Evolutionary conservation across 805 yeast species (phyloP).

Genomic region (Myxozyma udenii): DNA sequence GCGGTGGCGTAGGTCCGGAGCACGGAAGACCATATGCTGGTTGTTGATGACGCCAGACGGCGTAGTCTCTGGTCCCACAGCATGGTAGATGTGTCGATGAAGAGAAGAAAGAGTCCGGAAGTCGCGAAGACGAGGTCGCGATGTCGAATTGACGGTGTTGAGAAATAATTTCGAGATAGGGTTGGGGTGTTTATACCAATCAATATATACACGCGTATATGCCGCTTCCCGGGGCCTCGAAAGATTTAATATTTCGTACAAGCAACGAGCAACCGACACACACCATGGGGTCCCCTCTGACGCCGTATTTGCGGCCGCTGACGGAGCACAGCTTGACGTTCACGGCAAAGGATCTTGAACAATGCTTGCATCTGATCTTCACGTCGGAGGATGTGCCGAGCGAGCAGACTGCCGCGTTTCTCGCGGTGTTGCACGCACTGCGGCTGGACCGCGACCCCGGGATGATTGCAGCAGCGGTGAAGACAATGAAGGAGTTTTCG

Average conservation of each 20-base stretch:
- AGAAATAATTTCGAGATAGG: no score
- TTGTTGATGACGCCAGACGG: background rate
- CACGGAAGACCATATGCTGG: background rate
- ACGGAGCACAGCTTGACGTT: constrained; percentile 59
- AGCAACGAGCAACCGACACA: no score
- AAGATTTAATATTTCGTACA: no score
- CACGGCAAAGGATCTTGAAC: constrained; percentile 60
- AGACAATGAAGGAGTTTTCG: constrained; percentile 65
- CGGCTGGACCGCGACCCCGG: constrained; percentile 79
- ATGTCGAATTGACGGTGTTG: no score
- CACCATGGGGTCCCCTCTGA: constrained; percentile 32
- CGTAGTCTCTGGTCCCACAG: background rate
- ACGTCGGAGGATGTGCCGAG: constrained; percentile 55
- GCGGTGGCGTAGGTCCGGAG: constrained; percentile 6
- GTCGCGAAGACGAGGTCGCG: no score
- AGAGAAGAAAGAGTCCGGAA: no score
- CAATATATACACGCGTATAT: no score
- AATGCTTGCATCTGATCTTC: constrained; percentile 61
- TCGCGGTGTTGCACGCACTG: constrained; percentile 69
- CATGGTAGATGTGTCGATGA: no score
- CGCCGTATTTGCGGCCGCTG: constrained; percentile 65
- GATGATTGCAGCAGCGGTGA: constrained; percentile 81
- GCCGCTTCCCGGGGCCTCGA: no score
- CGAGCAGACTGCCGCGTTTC: constrained; percentile 71
- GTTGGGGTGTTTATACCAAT: no score